Evolutionary conservation across 345 rosid species (phyloP).

Genomic region (Eutrema heterophyllum): DNA sequence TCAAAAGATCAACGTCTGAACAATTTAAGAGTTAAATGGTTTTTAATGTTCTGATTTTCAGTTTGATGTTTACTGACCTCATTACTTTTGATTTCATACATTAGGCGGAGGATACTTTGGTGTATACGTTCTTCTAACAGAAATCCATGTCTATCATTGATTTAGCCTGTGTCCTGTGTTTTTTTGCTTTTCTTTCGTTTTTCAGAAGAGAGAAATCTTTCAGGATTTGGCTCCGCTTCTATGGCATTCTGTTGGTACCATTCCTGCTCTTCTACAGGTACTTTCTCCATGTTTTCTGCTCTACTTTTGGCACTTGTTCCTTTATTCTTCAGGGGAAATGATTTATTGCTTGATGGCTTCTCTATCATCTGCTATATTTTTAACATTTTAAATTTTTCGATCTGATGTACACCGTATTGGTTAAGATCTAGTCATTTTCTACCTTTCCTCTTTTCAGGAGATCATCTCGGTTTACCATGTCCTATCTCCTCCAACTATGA

Average conservation of each 20-base stretch:
- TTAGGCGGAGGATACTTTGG: neutral
- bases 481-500: slow-evolving; percentile 28
- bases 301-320: neutral
- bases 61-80: neutral
- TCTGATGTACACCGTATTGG: neutral
- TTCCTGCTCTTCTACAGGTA: slow-evolving; percentile 43
- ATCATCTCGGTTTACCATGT: slow-evolving; percentile 33
- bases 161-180: slow-evolving; percentile 11
- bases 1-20: neutral
- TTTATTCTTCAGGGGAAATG: neutral
- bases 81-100: neutral
- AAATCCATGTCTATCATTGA: neutral
- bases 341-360: neutral
- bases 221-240: slow-evolving; percentile 44
- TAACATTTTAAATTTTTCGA: neutral
- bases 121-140: neutral
- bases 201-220: slow-evolving; percentile 33
- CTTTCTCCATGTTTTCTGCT: neutral
- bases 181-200: slow-evolving; percentile 8
- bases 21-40: neutral
- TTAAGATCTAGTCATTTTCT: neutral
- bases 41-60: neutral
- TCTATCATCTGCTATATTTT: neutral
- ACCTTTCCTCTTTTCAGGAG: slow-evolving; percentile 38
- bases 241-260: slow-evolving; percentile 50